Evolutionary conservation across 257 asterid genomes (phyloP), one percentile per base, ranked within the genome.

Genomic region (Solanum corneliomulleri): DNA sequence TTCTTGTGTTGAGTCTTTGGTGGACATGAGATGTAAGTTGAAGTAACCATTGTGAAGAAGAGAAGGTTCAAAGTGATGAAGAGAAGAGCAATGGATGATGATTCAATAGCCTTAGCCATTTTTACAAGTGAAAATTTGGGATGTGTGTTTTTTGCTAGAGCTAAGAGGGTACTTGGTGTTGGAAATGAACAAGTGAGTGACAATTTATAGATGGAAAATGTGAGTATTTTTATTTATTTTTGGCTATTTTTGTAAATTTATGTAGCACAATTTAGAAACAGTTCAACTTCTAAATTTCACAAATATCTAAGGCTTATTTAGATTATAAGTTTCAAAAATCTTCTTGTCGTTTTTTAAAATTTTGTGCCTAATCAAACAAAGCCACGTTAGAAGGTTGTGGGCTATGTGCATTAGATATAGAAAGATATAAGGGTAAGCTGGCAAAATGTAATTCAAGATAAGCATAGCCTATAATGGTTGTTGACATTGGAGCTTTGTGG

Each of bases 11-110:
- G 90, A 70, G 78, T 64, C 75, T 83, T 45, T 80, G 91, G 87
- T 9, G 88, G 85, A 49, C 88, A 85, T 52, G 88, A 84, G 58
- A 78, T 84, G 49, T 80, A 11, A 58, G 84, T 89, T 14, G 88
- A 87, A 87, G 82, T 87, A 60, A 87, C 91, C 78, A 87, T 74
- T 62, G 91, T 84, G 85, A 89, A 86, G 88, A 89, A 87, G 78
- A 89, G 45, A 45, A 89, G 68, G 91, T 89, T 87, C 21, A 87
- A 45, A 33, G 89, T 71, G 83, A 87, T 60, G 83, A 87, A 23
- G 88, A 89, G 86, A 80, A 85, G 88, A 58, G 64, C 68, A 68
- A 75, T 21, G 47, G 87, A 76, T 74, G 87, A 80, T 49, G 88
- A 80, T 49, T 42, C 20, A 80, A 52, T 68, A 68, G 33, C 56